Conservation (phyloP, 768 basidiomycete genomes). For the Hypholoma fasciculare region DNA sequence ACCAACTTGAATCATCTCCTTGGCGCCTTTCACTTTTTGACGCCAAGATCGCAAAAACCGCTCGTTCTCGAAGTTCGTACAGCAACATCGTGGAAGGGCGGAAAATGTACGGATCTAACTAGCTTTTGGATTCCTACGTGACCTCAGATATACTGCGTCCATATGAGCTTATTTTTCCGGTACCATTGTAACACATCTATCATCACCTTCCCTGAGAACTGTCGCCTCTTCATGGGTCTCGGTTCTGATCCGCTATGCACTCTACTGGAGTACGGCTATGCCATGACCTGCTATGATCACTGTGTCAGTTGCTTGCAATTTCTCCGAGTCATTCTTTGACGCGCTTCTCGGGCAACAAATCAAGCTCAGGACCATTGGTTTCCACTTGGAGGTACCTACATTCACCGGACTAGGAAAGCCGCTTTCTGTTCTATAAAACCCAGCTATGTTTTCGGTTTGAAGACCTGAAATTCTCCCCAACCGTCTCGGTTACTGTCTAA, state of each 20-base stretch:
- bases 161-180: conserved; percentile 7
- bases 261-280: background rate
- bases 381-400: background rate
- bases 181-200: background rate
- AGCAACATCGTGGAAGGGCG: background rate
- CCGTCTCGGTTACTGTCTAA: background rate
- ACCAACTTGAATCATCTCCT: background rate
- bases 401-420: background rate
- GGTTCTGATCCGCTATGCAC: background rate
- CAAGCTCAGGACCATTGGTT: background rate
- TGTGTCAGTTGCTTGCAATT: background rate
- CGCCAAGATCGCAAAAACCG: background rate
- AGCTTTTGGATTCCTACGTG: background rate
- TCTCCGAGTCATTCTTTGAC: background rate
- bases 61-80: background rate
- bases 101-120: conserved; percentile 3
- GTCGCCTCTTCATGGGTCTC: background rate
- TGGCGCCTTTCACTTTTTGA: background rate
- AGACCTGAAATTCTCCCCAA: background rate
- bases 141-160: conserved; percentile 2
- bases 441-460: no score
- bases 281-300: background rate
- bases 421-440: background rate
- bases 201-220: background rate
- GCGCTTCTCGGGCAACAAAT: no score